Percentiles rank a stretch among this genome's conserved stretches.
Evolutionary conservation across 768 basidiomycete species (phyloP).

Genomic region (Harrya chromipes): DNA sequence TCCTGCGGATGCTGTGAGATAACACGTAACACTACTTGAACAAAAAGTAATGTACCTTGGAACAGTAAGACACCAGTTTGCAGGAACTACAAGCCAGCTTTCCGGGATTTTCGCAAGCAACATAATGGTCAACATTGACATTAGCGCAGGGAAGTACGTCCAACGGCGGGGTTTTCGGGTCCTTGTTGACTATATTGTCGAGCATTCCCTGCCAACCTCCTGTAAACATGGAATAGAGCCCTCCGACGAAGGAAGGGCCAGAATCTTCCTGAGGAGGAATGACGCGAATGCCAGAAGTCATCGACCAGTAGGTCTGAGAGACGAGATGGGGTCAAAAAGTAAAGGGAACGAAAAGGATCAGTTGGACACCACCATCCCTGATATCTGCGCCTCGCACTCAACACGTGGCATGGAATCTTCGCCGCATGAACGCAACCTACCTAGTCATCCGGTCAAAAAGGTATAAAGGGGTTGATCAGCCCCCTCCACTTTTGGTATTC

Average conservation of each 20-base stretch:
- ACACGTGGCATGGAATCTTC: conserved; percentile 13
- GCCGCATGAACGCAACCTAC: not conserved
- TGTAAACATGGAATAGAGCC: conserved; percentile 9
- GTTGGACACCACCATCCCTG: not conserved
- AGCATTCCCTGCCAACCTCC: conserved; percentile 15
- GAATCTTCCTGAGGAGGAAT: conserved; percentile 16
- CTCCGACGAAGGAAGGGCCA: conserved; percentile 7
- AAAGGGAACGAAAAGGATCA: not conserved
- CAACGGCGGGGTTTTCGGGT: conserved; percentile 24
- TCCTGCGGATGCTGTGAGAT: conserved; percentile 20
- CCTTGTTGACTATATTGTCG: not conserved
- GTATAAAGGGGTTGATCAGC: conserved; percentile 12
- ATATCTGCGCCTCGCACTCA: conserved; percentile 14
- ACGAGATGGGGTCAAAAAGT: not conserved
- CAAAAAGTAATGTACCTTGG: conserved; percentile 21
- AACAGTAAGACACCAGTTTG: conserved; percentile 45
- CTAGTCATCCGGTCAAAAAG: not conserved
- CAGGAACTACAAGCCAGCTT: conserved; percentile 31
- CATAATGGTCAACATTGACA: conserved; percentile 21
- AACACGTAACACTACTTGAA: not conserved
- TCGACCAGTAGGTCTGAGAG: not conserved
- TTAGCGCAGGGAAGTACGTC: conserved; percentile 37
- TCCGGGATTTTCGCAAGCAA: conserved; percentile 31
- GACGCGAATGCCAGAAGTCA: conserved; percentile 17
- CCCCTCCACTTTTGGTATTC: conserved; percentile 5